phyloP scores from a whole-genome alignment of 2,329 filamentous ascomycete genomes.

The Ophiostoma perfectum region DNA sequence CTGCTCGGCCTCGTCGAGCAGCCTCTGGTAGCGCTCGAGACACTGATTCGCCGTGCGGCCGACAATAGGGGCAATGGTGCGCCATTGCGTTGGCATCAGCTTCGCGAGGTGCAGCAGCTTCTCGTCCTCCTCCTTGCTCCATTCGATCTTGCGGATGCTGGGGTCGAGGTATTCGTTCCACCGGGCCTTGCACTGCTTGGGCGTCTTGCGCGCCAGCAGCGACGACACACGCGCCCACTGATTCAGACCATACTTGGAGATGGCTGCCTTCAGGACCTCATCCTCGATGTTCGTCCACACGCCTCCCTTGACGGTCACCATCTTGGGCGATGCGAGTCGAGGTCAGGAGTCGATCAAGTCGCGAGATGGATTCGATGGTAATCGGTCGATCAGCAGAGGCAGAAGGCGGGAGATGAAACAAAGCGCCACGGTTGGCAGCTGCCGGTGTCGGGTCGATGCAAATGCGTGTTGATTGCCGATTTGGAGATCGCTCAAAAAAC shows the following conservation, averaged over 20 bases:
- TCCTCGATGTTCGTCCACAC: conserved; percentile 78
- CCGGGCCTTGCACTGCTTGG: conserved; percentile 98
- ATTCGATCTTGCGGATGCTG: conserved; percentile 96
- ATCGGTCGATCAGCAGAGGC: too few species aligned
- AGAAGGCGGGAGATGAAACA: not conserved
- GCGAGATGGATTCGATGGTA: not conserved
- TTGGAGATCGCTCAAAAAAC: not conserved
- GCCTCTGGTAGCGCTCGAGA: conserved; percentile 91
- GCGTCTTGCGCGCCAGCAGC: conserved; percentile 90
- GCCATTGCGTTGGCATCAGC: conserved; percentile 98
- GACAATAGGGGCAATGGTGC: conserved; percentile 94
- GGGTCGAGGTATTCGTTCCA: conserved; percentile 99
- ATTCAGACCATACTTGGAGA: conserved; percentile 91
- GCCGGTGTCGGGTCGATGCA: not conserved
- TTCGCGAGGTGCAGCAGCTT: conserved; percentile 94
- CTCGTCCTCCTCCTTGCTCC: conserved; percentile 98
- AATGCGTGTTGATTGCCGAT: not conserved
- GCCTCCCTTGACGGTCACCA: conserved; percentile 70
- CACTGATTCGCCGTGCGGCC: conserved; percentile 96
- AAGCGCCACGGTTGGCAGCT: not conserved
- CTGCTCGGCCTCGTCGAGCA: conserved; percentile 92
- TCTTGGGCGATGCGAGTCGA: conserved; percentile 31
- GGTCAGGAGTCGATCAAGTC: not conserved
- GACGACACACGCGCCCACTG: conserved; percentile 99
- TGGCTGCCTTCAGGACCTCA: conserved; percentile 93